Evolutionary conservation across 2,329 filamentous ascomycete species (phyloP).

Genomic region (Beauveria sp.): DNA sequence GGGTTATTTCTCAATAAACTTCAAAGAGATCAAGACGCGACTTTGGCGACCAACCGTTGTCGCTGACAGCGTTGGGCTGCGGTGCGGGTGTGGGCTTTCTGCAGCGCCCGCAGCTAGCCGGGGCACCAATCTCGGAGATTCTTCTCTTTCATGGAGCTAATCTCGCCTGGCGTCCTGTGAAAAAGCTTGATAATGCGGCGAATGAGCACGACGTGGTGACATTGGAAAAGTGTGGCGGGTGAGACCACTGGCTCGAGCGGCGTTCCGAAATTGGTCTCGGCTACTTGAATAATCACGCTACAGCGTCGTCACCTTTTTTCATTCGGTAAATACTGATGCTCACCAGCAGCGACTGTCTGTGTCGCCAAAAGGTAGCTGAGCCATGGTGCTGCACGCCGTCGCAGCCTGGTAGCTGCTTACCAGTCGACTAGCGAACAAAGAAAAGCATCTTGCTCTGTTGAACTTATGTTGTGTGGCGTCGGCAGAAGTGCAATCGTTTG

Average conservation of each 20-base stretch:
- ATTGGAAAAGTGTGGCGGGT: neutral
- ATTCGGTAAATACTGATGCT: neutral
- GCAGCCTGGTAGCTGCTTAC: no score
- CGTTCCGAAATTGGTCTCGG: slow-evolving; percentile 5
- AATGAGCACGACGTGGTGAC: neutral
- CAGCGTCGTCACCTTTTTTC: neutral
- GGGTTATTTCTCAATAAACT: no score
- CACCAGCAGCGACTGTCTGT: no score
- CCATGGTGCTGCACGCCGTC: neutral
- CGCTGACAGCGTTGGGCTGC: neutral
- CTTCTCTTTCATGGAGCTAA: neutral
- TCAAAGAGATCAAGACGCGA: neutral
- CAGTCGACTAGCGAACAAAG: neutral
- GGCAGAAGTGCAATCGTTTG: neutral
- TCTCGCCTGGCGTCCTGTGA: neutral
- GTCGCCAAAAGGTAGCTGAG: neutral
- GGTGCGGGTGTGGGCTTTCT: neutral
- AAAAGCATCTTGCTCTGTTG: neutral
- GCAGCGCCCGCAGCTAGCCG: neutral
- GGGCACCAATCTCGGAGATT: slow-evolving; percentile 1
- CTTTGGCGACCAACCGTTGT: neutral
- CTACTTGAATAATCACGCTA: neutral
- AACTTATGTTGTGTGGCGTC: neutral
- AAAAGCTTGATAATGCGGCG: neutral
- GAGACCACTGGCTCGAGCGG: slow-evolving; percentile 1